These are phyloP conservation scores for Saxispiralis lemnorum DNA, from an alignment of 495 filamentous ascomycete species.

Conservation along the genomic window DNA sequence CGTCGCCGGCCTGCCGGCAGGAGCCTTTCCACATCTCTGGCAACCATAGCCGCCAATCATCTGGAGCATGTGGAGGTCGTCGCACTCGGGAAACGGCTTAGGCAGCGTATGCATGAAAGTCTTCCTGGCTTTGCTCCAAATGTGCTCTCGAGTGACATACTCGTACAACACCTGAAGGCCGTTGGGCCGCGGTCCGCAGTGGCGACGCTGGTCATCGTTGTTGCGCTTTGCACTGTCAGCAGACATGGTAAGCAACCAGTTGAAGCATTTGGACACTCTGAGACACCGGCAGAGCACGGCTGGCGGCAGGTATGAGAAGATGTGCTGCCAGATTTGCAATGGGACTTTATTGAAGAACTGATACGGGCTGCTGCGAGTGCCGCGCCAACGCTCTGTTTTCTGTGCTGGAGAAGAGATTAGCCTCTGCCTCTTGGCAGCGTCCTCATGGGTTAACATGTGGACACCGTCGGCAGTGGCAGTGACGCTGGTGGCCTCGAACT, in stretches of 20 bases:
- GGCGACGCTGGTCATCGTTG: constrained; percentile 20
- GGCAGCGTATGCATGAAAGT: constrained; percentile 38
- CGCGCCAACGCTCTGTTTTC: no score
- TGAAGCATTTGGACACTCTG: constrained; percentile 22
- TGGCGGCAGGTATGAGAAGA: constrained; percentile 21
- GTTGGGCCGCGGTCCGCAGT: constrained; percentile 11
- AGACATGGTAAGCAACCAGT: constrained; percentile 27
- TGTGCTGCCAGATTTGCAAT: constrained; percentile 22
- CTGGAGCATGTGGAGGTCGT: constrained; percentile 48
- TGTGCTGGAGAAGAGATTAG: not conserved
- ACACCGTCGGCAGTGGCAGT: not conserved
- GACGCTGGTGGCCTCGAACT: not conserved
- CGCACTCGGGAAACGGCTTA: constrained; percentile 32
- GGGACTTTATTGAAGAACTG: constrained; percentile 5
- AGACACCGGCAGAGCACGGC: constrained; percentile 19
- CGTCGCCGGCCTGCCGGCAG: constrained; percentile 10
- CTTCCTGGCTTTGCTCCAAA: constrained; percentile 44
- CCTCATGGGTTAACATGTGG: not conserved
- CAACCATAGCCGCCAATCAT: constrained; percentile 36
- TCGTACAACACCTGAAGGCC: no score
- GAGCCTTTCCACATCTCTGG: constrained; percentile 33
- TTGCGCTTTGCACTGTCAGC: not conserved
- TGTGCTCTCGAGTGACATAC: constrained; percentile 25
- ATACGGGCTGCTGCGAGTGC: no score
- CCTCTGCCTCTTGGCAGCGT: not conserved